phyloP scores from a whole-genome alignment of 129 eudicot species.

The Centella asiatica region DNA sequence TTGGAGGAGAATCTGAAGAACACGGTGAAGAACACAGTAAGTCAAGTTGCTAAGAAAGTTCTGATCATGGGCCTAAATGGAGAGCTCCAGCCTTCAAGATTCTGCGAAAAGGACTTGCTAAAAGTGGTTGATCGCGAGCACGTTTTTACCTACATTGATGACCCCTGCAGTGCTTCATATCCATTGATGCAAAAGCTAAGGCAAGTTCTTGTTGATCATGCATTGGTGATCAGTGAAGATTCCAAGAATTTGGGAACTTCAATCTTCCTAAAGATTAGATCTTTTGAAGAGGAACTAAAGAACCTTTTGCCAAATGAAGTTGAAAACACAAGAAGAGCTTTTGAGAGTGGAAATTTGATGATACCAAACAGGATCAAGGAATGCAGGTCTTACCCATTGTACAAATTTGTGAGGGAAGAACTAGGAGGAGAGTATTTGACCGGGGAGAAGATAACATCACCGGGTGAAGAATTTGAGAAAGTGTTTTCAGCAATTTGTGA shows the following conservation, averaged over 20 bases:
- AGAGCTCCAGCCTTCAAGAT: slow-evolving; percentile 49
- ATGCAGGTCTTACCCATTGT: slow-evolving; percentile 29
- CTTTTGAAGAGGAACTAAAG: slow-evolving; percentile 47
- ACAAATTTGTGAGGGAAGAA: slow-evolving; percentile 29
- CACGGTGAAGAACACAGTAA: slow-evolving; percentile 56
- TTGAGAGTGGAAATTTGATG: slow-evolving; percentile 26
- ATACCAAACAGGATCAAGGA: slow-evolving; percentile 47
- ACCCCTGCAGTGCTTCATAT: slow-evolving; percentile 36
- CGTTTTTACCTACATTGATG: slow-evolving; percentile 46
- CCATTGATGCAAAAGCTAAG: slow-evolving; percentile 56
- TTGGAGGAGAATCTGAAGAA: slow-evolving; percentile 62
- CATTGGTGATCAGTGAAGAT: slow-evolving; percentile 23
- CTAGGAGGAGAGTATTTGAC: slow-evolving; percentile 16
- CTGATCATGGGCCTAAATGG: slow-evolving; percentile 47
- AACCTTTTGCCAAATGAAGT: slow-evolving; percentile 41
- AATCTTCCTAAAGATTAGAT: slow-evolving; percentile 37
- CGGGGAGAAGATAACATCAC: slow-evolving; percentile 22
- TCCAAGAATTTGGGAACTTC: slow-evolving; percentile 26
- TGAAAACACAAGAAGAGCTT: slow-evolving; percentile 24
- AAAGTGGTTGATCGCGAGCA: slow-evolving; percentile 47
- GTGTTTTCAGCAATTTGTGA: slow-evolving; percentile 25
- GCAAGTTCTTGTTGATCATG: slow-evolving; percentile 54
- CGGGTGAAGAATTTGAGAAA: slow-evolving; percentile 30
- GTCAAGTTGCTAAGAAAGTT: slow-evolving; percentile 54
- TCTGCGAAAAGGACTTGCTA: slow-evolving; percentile 45